phyloP scores from a whole-genome alignment of 345 rosid genomes.

The Capsella bursapastoris region DNA sequence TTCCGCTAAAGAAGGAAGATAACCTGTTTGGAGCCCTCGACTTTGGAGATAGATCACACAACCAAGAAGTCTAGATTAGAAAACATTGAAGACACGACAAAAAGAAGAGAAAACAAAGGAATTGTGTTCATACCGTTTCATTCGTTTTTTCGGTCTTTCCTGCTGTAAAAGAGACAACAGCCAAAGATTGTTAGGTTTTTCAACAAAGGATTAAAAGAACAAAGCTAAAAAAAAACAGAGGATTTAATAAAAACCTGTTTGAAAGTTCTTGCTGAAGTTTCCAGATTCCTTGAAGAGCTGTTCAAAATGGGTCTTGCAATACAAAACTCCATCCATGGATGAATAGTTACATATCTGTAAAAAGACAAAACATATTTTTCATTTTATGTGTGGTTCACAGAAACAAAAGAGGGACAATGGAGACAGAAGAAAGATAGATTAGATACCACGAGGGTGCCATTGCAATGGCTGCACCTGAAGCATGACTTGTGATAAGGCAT shows the following conservation, averaged over 20 bases:
- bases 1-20: conserved; percentile 85
- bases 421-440: conserved; percentile 22
- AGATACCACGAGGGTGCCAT: conserved; percentile 81
- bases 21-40: conserved; percentile 71
- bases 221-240: not conserved
- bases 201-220: not conserved
- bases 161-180: conserved; percentile 16
- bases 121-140: conserved; percentile 55
- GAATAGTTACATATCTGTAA: conserved; percentile 90
- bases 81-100: not conserved
- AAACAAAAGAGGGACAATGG: conserved; percentile 27
- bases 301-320: conserved; percentile 92
- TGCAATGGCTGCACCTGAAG: conserved; percentile 96
- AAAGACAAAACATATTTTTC: not conserved
- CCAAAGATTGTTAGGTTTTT: conserved; percentile 16
- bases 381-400: not conserved
- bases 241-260: conserved; percentile 55
- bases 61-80: conserved; percentile 5
- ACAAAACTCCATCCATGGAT: conserved; percentile 95
- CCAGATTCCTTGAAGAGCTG: conserved; percentile 99
- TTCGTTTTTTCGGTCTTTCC: conserved; percentile 56
- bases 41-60: conserved; percentile 42
- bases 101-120: not conserved
- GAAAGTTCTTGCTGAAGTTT: conserved; percentile 93
- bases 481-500: conserved; percentile 88